phyloP scores from a whole-genome alignment of 352 stramenopile genomes.

The Phytopythium ostracodes region DNA sequence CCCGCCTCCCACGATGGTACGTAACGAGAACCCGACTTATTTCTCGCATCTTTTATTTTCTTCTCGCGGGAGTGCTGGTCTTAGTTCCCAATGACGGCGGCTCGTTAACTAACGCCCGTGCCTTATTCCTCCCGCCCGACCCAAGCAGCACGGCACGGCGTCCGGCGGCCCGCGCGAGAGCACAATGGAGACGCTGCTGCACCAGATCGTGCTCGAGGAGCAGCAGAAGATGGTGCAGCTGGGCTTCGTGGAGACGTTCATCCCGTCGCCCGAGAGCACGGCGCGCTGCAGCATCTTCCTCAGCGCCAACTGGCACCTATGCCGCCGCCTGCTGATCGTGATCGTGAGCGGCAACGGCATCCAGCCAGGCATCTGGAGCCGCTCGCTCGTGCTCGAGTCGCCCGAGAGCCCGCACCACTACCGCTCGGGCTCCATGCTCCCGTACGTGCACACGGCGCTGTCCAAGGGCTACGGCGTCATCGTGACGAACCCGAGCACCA shows the following conservation, averaged over 20 bases:
- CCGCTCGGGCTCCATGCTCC: conserved; percentile 77
- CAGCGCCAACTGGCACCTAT: conserved; percentile 83
- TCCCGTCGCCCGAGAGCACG: conserved; percentile 59
- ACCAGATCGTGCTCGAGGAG: conserved; percentile 82
- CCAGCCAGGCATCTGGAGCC: conserved; percentile 83
- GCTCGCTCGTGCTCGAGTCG: conserved; percentile 73
- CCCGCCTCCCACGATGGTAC: neutral
- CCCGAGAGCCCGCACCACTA: conserved; percentile 72
- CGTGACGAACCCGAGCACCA: conserved; percentile 78
- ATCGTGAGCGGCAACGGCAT: conserved; percentile 84
- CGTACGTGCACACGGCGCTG: conserved; percentile 74
- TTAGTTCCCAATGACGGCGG: no score
- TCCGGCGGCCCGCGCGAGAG: conserved; percentile 28
- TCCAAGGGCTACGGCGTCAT: conserved; percentile 80
- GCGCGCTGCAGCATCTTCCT: conserved; percentile 79
- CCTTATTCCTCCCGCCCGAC: neutral
- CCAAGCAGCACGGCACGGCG: conserved; percentile 21
- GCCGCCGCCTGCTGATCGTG: conserved; percentile 62
- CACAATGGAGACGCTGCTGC: conserved; percentile 78
- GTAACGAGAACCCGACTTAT: neutral
- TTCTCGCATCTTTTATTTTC: neutral
- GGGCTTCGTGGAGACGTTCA: conserved; percentile 79
- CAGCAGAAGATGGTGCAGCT: conserved; percentile 84
- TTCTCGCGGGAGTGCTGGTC: neutral
- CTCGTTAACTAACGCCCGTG: neutral